Conservation (phyloP, 2,329 filamentous ascomycete species). For the Microascus cirrosus region DNA sequence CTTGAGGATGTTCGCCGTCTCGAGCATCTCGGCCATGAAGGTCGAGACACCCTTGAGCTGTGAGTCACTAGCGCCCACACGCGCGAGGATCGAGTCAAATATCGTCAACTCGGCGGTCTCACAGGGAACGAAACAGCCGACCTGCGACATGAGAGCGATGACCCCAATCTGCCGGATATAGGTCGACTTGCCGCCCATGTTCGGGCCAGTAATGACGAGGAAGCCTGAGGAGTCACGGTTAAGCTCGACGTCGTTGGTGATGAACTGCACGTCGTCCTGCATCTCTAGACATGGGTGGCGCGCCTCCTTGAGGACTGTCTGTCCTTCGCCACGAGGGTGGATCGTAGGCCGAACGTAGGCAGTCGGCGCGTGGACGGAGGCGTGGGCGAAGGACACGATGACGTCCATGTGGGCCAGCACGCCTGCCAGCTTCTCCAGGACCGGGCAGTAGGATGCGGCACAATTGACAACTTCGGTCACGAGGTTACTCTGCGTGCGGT, state of each 20-base stretch:
- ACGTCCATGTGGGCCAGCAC: slow-evolving; percentile 91
- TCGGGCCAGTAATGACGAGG: slow-evolving; percentile 92
- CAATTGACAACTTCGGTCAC: slow-evolving; percentile 89
- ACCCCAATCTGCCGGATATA: slow-evolving; percentile 97
- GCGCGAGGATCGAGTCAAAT: slow-evolving; percentile 92
- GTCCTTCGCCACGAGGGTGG: slow-evolving; percentile 75
- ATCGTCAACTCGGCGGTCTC: slow-evolving; percentile 83
- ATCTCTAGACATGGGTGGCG: slow-evolving; percentile 97
- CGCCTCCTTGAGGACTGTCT: slow-evolving; percentile 83
- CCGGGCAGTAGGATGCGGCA: slow-evolving; percentile 86
- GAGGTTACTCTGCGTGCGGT: slow-evolving; percentile 81
- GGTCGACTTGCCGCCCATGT: slow-evolving; percentile 98
- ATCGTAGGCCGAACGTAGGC: slow-evolving; percentile 88
- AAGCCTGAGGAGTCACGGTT: slow-evolving; percentile 73
- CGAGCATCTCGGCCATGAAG: slow-evolving; percentile 99
- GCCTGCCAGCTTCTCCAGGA: slow-evolving; percentile 78
- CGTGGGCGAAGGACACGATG: slow-evolving; percentile 86
- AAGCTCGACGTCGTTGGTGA: slow-evolving; percentile 89
- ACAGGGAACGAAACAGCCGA: slow-evolving; percentile 93
- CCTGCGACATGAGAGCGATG: slow-evolving; percentile 92
- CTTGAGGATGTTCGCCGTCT: slow-evolving; percentile 97
- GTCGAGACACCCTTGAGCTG: slow-evolving; percentile 97
- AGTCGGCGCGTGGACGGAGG: slow-evolving; percentile 83
- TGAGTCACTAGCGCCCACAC: slow-evolving; percentile 90
- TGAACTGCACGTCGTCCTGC: slow-evolving; percentile 97